Base-by-base conservation (phyloP, 2,329 filamentous ascomycete species). In the Mariannaea elegans region DNA sequence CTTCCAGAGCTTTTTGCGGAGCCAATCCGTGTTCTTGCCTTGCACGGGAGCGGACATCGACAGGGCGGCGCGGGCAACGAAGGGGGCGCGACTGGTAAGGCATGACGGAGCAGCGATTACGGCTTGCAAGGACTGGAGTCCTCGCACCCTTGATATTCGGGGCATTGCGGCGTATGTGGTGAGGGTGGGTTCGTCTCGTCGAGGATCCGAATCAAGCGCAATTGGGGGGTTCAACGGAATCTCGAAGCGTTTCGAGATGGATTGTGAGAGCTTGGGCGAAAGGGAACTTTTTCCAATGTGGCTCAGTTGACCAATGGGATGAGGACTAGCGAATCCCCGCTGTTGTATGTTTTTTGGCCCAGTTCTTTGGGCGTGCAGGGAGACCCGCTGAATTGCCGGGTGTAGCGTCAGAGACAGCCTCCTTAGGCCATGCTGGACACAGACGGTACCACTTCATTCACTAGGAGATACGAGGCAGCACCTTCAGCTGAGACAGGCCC, bases 1-100 rank as follows among this genome's bases (percentile, higher is more conserved):
- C 61, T 76, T 77, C 76, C 76, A 79, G 46, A 79, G 72, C 68
- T 77, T 76, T 39, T 70, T 66, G 38, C 78, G 77, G 54, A 80
- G 61, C 72, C 77, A 77, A 58, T 77, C 71, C 31, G 74, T 74
- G 61, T 72, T 76, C 59, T 72, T 73, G 56, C 65, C 71, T 60
- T 65, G 72, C 44, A 69, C 59, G 52, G 69, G 67, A 50, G 68
- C 58, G 24, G 75, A 77, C 23, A 76, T 77, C 46, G 77, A 77
- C 65, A 80, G 61, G 56, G 70, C 59, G 56, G 66, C 64, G 51
- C 66, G 62, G 59, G 63, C 64, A 61, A 64, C 49, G 44, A 75
- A 74, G 39, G 72, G 49, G 19, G 69, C 44, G 55, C 74, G 67
- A 47, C n/a, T 27, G 24, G 24, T 5, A 27, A 27, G 24, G 24